Evolutionary conservation across 495 filamentous ascomycete species (phyloP).

Genomic region (Penicillium riverlandense): DNA sequence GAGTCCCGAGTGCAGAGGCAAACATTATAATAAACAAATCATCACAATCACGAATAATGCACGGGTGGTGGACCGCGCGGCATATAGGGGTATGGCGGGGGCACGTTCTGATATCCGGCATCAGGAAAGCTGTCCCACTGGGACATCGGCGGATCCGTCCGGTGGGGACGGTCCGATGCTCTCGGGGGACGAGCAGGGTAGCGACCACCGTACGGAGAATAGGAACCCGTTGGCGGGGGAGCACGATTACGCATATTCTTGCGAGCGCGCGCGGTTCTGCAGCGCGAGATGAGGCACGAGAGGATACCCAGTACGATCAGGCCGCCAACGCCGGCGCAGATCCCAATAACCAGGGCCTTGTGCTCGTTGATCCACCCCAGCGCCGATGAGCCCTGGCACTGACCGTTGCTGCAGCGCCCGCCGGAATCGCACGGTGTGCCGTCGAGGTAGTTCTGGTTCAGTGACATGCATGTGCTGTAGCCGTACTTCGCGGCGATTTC

Average conservation of each 20-base stretch:
- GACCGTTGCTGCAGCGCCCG: constrained; percentile 68
- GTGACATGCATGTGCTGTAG: constrained; percentile 45
- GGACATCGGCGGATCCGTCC: constrained; percentile 14
- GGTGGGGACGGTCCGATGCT: constrained; percentile 7
- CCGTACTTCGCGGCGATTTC: constrained; percentile 45
- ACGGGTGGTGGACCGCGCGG: constrained; percentile 1
- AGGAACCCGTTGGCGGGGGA: constrained; percentile 18
- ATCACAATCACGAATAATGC: constrained; percentile 10
- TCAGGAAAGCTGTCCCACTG: constrained; percentile 21
- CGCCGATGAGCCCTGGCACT: constrained; percentile 57
- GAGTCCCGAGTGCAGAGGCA: background rate
- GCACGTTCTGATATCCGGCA: constrained; percentile 19
- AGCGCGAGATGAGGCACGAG: constrained; percentile 51
- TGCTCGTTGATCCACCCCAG: constrained; percentile 64
- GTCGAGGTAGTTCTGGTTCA: constrained; percentile 91
- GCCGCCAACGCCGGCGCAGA: constrained; percentile 58
- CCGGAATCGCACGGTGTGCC: constrained; percentile 82
- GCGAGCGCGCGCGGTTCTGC: constrained; percentile 19
- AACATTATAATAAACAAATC: constrained; percentile 1
- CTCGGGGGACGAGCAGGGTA: background rate
- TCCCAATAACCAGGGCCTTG: constrained; percentile 69
- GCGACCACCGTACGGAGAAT: background rate
- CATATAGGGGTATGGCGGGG: constrained; percentile 15
- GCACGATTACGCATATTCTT: constrained; percentile 19
- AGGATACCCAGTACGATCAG: constrained; percentile 57